These are phyloP conservation scores for Pisolithus thermaeus DNA, from an alignment of 1,284 basidiomycete species.

Conservation along the genomic window DNA sequence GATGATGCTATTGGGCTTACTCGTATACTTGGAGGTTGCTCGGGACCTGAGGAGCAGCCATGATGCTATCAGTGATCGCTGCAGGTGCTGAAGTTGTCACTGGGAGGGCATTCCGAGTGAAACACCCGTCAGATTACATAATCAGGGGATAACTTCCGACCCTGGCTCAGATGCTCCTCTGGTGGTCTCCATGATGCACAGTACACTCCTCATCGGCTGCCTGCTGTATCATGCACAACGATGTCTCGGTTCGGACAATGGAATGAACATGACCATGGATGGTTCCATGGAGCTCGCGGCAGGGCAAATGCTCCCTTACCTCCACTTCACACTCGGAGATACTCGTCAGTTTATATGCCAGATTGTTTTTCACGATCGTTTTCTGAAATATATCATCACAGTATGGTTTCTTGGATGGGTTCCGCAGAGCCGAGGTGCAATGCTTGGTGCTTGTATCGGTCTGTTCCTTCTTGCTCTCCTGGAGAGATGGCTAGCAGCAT, in stretches of 20 bases:
- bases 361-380: constrained; percentile 37
- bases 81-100: too few relatives aligned
- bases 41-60: too few relatives aligned
- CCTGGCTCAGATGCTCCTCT: too few relatives aligned
- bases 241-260: constrained; percentile 23
- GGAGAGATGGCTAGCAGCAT: constrained; percentile 61
- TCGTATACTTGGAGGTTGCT: too few relatives aligned
- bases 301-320: constrained; percentile 25
- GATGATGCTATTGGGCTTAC: too few relatives aligned
- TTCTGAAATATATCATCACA: constrained; percentile 37
- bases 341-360: constrained; percentile 50
- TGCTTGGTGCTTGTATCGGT: constrained; percentile 69
- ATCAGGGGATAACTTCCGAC: too few relatives aligned
- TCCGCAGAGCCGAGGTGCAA: constrained; percentile 59
- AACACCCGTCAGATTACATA: too few relatives aligned
- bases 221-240: not conserved
- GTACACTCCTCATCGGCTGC: not conserved
- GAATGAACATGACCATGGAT: constrained; percentile 50
- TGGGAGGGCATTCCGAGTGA: too few relatives aligned
- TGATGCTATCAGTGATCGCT: too few relatives aligned
- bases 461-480: constrained; percentile 64
- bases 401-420: constrained; percentile 44
- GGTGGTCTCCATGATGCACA: too few relatives aligned
- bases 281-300: constrained; percentile 32
- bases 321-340: constrained; percentile 28